Conservation (phyloP, 495 filamentous ascomycete species). For the Jackrogersella minutella region DNA sequence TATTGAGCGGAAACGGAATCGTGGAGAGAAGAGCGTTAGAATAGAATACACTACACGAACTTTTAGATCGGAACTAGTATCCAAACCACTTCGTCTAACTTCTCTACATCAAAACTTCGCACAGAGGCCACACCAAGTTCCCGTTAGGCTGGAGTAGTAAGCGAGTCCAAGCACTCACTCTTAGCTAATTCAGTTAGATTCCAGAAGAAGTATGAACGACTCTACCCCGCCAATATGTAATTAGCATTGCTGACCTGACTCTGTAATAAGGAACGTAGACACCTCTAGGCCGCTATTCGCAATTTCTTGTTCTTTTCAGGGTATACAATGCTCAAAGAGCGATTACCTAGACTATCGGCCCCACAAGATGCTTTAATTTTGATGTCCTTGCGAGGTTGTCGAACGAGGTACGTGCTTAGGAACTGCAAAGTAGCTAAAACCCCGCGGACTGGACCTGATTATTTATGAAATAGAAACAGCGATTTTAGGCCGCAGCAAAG, state of each 20-base stretch:
- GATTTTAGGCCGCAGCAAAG: not conserved
- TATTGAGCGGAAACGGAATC: too few species aligned
- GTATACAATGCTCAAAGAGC: not conserved
- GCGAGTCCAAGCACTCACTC: not conserved
- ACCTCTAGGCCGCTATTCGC: not conserved
- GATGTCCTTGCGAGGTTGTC: not conserved
- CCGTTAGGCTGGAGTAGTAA: not conserved
- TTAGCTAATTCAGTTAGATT: not conserved
- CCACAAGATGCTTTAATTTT: not conserved
- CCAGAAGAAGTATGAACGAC: not conserved
- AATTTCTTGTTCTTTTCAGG: not conserved
- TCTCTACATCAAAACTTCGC: too few species aligned
- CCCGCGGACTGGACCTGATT: not conserved
- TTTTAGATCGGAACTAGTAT: too few species aligned
- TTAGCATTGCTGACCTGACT: not conserved
- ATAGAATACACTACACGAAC: too few species aligned
- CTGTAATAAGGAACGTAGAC: not conserved
- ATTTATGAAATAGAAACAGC: not conserved
- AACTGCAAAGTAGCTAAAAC: not conserved
- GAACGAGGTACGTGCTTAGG: not conserved
- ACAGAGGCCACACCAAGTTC: not conserved
- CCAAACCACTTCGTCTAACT: too few species aligned
- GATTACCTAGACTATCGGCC: not conserved
- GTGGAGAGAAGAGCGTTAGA: too few species aligned
- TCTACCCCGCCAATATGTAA: too few species aligned